phyloP scores from a whole-genome alignment of 2,329 filamentous ascomycete genomes.

The Colletotrichum horii region DNA sequence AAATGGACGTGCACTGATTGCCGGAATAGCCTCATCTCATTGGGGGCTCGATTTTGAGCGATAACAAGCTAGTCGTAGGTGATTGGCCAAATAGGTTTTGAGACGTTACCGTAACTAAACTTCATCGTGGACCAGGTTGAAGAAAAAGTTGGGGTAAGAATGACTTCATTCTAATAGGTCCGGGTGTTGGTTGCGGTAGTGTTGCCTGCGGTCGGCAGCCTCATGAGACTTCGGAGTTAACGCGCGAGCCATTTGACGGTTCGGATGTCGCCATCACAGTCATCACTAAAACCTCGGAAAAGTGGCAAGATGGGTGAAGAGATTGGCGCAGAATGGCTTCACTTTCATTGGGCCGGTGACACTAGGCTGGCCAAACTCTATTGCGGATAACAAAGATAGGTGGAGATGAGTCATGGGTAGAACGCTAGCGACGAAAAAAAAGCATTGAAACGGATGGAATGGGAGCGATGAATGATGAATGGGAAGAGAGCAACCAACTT shows the following conservation, averaged over 20 bases:
- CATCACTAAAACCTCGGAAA: not conserved
- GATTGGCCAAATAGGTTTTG: not conserved
- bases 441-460: not conserved
- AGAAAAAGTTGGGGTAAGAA: conserved; percentile 13
- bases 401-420: conserved; percentile 10
- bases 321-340: not conserved
- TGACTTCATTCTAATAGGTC: conserved; percentile 1
- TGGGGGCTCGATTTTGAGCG: not conserved
- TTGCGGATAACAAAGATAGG: not conserved
- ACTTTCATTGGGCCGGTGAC: not conserved
- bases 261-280: not conserved
- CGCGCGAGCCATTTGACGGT: not conserved
- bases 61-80: not conserved
- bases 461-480: not conserved
- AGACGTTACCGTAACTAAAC: not conserved
- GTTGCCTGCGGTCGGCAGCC: not conserved
- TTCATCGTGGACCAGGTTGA: not conserved
- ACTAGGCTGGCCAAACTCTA: not conserved
- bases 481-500: not conserved
- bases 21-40: not conserved
- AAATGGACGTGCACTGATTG: not conserved
- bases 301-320: not conserved
- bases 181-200: not conserved
- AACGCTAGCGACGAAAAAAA: not conserved
- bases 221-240: not conserved